Base-by-base conservation (phyloP, 2,329 filamentous ascomycete genomes). In the Beauveria sp. region DNA sequence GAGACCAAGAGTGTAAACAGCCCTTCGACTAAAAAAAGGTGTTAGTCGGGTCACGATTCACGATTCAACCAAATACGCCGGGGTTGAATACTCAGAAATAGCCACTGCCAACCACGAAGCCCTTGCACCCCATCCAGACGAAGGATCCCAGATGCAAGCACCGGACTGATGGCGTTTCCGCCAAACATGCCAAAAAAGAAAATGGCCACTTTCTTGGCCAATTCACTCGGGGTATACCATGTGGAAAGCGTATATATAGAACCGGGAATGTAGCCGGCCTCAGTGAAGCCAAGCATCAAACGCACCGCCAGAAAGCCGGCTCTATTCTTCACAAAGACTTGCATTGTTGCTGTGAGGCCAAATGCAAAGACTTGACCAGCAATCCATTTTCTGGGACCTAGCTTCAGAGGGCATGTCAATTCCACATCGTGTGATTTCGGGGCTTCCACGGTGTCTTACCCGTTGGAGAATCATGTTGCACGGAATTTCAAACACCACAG, bases 151-250 rank as follows among this genome's bases (percentile, higher is more conserved):
- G 78, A 77, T 0, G 78, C 79, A 3, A 83, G 68, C 1, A 82
- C 70, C 0, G 79, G 78, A 28, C 76, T 79, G 1, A 81, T 70
- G 0, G 79, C 79, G 24, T 79, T 78, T 0, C 79, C 79, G 0
- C 78, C 75, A 62, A 82, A 80, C 75, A 82, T 81, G 10, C 80
- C 79, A 49, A 82, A 79, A 67, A 82, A 83, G 62, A 82, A 78
- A 0, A 82, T 65, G 1, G 79, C 78, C 7, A 81, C 74, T 18
- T 80, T 71, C 58, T 75, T 77, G 0, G 77, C 76, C 1, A 80
- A 69, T 62, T 82, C 78, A 1, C 70, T 66, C 45, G 74, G 74
- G 0, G 73, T 76, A 60, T 82, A 83, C 79, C 79, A 82, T 1
- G 75, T 79, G 0, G 79, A 81, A 3, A 82, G 68, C 0, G 79